Base-by-base conservation (phyloP, 177 flowering plant genomes). In the Telopea speciosissima region DNA sequence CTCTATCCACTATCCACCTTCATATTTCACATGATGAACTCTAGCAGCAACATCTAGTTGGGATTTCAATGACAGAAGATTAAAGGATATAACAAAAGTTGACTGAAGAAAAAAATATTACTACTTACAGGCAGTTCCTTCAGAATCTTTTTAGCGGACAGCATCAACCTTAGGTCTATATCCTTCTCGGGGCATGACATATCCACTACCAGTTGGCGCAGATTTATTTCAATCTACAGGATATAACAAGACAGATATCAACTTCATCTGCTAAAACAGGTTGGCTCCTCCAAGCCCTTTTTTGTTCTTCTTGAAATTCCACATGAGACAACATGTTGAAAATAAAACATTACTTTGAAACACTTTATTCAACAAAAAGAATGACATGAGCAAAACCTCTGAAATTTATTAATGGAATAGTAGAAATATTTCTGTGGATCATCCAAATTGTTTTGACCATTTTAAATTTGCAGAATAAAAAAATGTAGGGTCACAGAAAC, bases 121-220 rank as follows among this genome's bases (percentile, higher is more conserved):
- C 24, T 66, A 82, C 89, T 83, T 73, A 88, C 92, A 49, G 77
- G 70, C 42, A 83, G 69, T 67, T 63, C 68, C 17, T 71, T 69
- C 70, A 83, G 64, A 22, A 72, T 76, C 59, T 76, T 79, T 73
- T 83, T 88, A 44, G 82, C 68, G 72, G 52, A 21, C 28, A 88
- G 75, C 84, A 80, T 81, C 59, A 88, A 49, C 80, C 92, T 80
- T 72, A 88, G 67, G 74, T 88, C 92, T 4, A 85, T 75, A 73
- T 80, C 71, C 76, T 80, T 83, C 56, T 74, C 73, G 31, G 82
- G 77, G 79, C 89, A 87, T 10, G 88, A 80, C 69, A 84, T 67
- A 71, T 88, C 90, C 2, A 40, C 73, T 24, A 85, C 83, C 75
- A 84, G 45, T 68, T 87, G 77, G 8, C 90, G 86, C 62, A 84